Evolutionary conservation across 108 stramenopile species (phyloP).

Genomic region (Nitzschia sp.): DNA sequence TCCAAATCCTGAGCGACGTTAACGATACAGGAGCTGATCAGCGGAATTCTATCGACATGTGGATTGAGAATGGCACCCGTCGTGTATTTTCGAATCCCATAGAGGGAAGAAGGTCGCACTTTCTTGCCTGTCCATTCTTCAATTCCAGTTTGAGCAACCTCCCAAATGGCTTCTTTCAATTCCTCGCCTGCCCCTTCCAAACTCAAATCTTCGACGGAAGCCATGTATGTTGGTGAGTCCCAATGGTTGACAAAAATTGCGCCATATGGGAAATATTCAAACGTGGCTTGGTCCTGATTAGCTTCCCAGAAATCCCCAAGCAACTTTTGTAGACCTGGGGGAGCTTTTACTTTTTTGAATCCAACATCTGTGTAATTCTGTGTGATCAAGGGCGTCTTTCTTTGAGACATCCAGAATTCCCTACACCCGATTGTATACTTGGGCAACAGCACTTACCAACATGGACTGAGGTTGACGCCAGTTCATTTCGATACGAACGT

Average conservation of each 20-base stretch:
- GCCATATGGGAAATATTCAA: constrained; percentile 43
- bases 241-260: constrained; percentile 78
- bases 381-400: background rate
- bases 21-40: constrained; percentile 85
- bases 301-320: constrained; percentile 59
- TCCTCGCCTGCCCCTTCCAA: constrained; percentile 66
- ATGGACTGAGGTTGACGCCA: constrained; percentile 75
- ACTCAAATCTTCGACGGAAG: constrained; percentile 58
- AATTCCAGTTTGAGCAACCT: constrained; percentile 64
- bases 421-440: background rate
- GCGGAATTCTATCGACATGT: constrained; percentile 89
- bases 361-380: constrained; percentile 53
- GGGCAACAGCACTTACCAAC: constrained; percentile 28
- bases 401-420: background rate
- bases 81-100: constrained; percentile 88
- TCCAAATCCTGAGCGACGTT: constrained; percentile 91
- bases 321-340: constrained; percentile 49
- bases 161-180: constrained; percentile 71
- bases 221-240: constrained; percentile 68
- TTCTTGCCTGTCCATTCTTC: constrained; percentile 90
- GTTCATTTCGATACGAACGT: constrained; percentile 65
- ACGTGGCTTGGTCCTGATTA: constrained; percentile 35
- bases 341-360: constrained; percentile 67
- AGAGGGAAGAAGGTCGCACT: constrained; percentile 71
- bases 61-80: constrained; percentile 75